Percentiles rank a stretch among this genome's conserved stretches.
Conservation (phyloP, 768 basidiomycete genomes). For the Serendipita sp. region DNA sequence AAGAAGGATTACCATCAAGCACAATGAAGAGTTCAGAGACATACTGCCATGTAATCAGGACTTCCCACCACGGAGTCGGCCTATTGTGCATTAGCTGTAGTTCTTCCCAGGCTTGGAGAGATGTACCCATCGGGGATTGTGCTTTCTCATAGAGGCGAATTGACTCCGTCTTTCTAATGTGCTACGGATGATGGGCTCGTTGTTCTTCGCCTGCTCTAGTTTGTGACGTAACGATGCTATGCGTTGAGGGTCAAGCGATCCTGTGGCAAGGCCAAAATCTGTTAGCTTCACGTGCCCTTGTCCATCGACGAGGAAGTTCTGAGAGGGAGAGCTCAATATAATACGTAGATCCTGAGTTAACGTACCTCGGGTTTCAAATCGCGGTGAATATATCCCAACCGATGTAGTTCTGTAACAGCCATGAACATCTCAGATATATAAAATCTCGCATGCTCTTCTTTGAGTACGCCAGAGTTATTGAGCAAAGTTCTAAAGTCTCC, state of each 20-base stretch:
- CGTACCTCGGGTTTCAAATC: conserved; percentile 92
- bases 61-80: conserved; percentile 97
- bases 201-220: conserved; percentile 95
- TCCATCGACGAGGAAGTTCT: conserved; percentile 96
- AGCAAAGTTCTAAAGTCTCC: conserved; percentile 95
- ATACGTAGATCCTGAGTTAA: neutral
- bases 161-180: conserved; percentile 90
- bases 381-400: conserved; percentile 94
- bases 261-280: conserved; percentile 95
- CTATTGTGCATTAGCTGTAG: conserved; percentile 8
- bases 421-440: conserved; percentile 99
- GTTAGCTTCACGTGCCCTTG: conserved; percentile 95
- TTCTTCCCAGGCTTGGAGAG: neutral
- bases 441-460: conserved; percentile 91
- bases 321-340: neutral
- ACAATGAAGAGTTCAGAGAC: conserved; percentile 16
- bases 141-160: conserved; percentile 79
- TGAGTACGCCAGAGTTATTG: conserved; percentile 94
- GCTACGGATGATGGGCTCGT: conserved; percentile 72
- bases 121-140: conserved; percentile 62
- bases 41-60: conserved; percentile 87
- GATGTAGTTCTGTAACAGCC: conserved; percentile 84
- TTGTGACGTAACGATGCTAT: conserved; percentile 92
- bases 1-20: conserved; percentile 3
- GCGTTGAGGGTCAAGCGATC: conserved; percentile 81